Percentiles rank a stretch among this genome's conserved stretches.
phyloP scores from a whole-genome alignment of 331 rosid genomes.

The Malus hybrid region DNA sequence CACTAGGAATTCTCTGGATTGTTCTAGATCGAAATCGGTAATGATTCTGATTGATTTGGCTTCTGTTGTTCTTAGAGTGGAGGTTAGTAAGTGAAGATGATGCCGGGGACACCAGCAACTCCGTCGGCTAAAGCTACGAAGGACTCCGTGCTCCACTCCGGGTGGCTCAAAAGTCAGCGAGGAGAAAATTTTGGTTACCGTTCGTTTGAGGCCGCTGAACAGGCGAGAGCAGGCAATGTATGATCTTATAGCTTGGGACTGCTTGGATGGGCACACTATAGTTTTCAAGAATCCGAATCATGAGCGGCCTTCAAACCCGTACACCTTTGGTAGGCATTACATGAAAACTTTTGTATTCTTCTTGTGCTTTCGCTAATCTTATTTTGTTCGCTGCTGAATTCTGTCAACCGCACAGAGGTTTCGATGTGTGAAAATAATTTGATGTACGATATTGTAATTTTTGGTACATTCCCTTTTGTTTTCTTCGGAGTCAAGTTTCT shows the following conservation, averaged over 20 bases:
- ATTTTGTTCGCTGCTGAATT: neutral
- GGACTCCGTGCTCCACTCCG: slow-evolving; percentile 49
- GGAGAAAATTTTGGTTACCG: slow-evolving; percentile 82
- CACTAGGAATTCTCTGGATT: neutral
- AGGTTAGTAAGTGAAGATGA: slow-evolving; percentile 14
- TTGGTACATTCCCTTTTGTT: neutral
- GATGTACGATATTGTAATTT: neutral
- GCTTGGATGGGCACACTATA: slow-evolving; percentile 53
- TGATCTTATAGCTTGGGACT: slow-evolving; percentile 83
- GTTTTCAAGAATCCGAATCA: slow-evolving; percentile 76
- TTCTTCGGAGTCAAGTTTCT: neutral
- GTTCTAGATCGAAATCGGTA: neutral
- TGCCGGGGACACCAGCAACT: slow-evolving; percentile 54
- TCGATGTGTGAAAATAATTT: neutral
- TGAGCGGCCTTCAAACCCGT: slow-evolving; percentile 50
- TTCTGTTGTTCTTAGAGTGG: neutral
- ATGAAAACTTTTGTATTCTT: neutral
- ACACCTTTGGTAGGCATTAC: slow-evolving; percentile 50
- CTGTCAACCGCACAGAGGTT: neutral
- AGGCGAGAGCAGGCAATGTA: slow-evolving; percentile 75
- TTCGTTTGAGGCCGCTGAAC: slow-evolving; percentile 78
- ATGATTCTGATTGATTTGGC: neutral
- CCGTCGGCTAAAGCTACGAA: slow-evolving; percentile 48
- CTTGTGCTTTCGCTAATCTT: neutral
- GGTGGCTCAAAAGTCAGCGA: slow-evolving; percentile 59